phyloP scores from a whole-genome alignment of 441 rosid genomes.

The Populus hybrid region DNA sequence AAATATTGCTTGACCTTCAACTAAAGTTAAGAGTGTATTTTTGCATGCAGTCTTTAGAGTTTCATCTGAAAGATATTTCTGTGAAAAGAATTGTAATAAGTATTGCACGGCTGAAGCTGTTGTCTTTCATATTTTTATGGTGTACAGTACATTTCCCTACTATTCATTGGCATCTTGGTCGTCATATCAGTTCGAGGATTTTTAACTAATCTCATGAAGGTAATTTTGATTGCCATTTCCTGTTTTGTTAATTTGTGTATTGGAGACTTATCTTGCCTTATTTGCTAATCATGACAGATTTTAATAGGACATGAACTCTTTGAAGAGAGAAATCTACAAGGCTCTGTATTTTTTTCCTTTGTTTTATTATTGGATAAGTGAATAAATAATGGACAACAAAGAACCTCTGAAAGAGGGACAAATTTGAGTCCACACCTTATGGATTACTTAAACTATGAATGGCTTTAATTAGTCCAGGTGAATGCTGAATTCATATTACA shows the following conservation, averaged over 20 bases:
- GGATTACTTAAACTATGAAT: neutral
- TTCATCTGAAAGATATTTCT: neutral
- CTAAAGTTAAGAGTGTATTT: neutral
- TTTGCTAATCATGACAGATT: neutral
- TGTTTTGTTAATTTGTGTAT: slow-evolving; percentile 4
- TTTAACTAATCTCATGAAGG: slow-evolving; percentile 97
- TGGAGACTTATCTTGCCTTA: neutral
- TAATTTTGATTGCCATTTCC: slow-evolving; percentile 25
- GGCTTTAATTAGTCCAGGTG: neutral
- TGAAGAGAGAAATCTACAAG: neutral
- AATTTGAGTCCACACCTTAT: slow-evolving; percentile 7
- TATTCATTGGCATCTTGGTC: slow-evolving; percentile 93
- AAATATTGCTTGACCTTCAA: neutral
- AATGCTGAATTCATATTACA: neutral
- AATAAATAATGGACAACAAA: neutral
- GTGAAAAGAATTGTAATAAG: neutral
- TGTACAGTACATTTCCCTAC: slow-evolving; percentile 84
- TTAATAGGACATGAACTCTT: neutral
- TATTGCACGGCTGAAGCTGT: slow-evolving; percentile 10
- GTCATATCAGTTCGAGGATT: slow-evolving; percentile 97
- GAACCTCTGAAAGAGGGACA: slow-evolving; percentile 1
- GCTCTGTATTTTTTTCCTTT: neutral
- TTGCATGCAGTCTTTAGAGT: neutral
- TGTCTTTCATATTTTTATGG: slow-evolving; percentile 20
- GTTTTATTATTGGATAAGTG: neutral